These are phyloP conservation scores for Flaveria brownii DNA, from an alignment of 129 eudicot species.

Conservation along the genomic window DNA sequence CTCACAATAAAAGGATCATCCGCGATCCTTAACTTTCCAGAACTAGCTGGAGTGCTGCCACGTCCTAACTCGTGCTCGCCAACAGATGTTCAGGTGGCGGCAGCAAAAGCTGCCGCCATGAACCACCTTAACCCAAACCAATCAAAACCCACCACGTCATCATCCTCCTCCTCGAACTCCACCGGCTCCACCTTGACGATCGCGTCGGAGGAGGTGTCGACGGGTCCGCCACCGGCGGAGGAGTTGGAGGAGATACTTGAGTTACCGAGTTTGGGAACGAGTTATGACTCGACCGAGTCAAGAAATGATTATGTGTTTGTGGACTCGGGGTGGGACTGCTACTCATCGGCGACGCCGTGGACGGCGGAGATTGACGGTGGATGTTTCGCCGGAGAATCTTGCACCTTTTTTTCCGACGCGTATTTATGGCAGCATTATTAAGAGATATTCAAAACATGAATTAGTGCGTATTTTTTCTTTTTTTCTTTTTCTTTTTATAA, in stretches of 20 bases:
- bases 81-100: constrained; percentile 65
- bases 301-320: constrained; percentile 45
- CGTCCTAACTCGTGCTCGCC: constrained; percentile 48
- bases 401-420: constrained; percentile 38
- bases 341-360: constrained; percentile 33
- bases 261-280: constrained; percentile 55
- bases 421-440: constrained; percentile 55
- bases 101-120: constrained; percentile 59
- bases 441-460: neutral
- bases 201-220: constrained; percentile 41
- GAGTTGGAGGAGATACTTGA: constrained; percentile 59
- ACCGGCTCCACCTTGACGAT: constrained; percentile 8
- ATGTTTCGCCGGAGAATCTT: constrained; percentile 37
- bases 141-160: constrained; percentile 33
- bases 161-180: constrained; percentile 41
- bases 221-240: constrained; percentile 24
- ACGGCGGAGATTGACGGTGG: constrained; percentile 37
- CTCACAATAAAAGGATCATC: constrained; percentile 31
- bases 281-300: constrained; percentile 56
- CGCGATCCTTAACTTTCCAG: constrained; percentile 66
- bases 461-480: constrained; percentile 14
- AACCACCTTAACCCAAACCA: constrained; percentile 30
- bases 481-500: neutral
- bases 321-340: constrained; percentile 47
- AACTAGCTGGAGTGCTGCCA: constrained; percentile 43